Base-by-base conservation (phyloP, 1,139 yeast genomes). In the Yamadazyma atmosphaerica region DNA sequence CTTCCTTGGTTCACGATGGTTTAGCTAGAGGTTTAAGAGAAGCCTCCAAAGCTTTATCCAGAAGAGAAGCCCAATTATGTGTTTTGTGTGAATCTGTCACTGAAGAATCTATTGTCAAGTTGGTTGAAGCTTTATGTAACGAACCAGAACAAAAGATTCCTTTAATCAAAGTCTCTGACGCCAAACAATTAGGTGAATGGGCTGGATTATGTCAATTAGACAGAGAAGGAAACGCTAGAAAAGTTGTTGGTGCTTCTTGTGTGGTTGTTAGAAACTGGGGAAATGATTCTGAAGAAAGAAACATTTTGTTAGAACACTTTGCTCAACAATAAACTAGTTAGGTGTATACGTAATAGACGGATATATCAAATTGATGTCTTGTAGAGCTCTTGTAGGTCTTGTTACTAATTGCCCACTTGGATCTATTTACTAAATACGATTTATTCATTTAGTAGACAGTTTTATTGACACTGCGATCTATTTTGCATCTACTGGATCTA, bases 11-110 rank as follows among this genome's bases (percentile, higher is more conserved):
- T 68, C 95, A 89, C 83, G 97, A 92, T 74, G 98, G 98, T 78
- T 88, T 92, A 77, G 98, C 98, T 73, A 92, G 99, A 82, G 99
- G 99, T 82, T 86, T 92, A 74, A 92, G 98, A 83, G 98, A 92
- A 82, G 95, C 98, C 60, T 87, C 97, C 68, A 92, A 92, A 87
- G 98, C 98, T 73, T 84, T 92, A 63, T 82, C 96, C 69, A 87
- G 86, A 74, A 85, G 96, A 72, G 94, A 89, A 77, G 99, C 97
- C 60, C 96, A 90, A 78, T 83, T 94, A 71, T 86, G 94, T 79
- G 96, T 92, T 68, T 81, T 92, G 64, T 89, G 95, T 76, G 97
- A 92, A 80, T 84, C 98, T 56, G 98, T 94, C 69, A 92, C 96
- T 63, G 98, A 92, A 82, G 95, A 83, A 65, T 85, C 95, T 58